phyloP scores from a whole-genome alignment of 1,284 basidiomycete species.

The Marasmius tenuissimus region DNA sequence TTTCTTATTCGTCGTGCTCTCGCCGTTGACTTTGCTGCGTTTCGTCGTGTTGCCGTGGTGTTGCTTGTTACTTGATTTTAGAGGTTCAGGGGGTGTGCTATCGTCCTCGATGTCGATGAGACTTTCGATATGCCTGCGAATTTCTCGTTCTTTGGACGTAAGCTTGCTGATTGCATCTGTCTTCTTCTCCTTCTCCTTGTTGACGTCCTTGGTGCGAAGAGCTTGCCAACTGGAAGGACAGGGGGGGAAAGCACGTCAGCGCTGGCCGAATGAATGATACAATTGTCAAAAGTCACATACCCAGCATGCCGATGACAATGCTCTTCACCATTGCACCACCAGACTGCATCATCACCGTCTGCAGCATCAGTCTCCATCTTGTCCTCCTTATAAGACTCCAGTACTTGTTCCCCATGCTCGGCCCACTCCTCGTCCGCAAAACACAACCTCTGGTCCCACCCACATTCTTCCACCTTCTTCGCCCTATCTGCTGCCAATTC shows the following conservation, averaged over 20 bases:
- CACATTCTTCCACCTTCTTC: conserved; percentile 63
- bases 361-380: conserved; percentile 28
- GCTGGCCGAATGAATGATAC: conserved; percentile 6
- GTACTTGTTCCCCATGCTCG: conserved; percentile 59
- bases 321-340: conserved; percentile 74
- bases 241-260: background rate
- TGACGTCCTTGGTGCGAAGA: conserved; percentile 68
- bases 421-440: conserved; percentile 75
- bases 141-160: conserved; percentile 69
- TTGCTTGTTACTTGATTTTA: conserved; percentile 38
- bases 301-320: conserved; percentile 78
- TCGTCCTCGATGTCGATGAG: conserved; percentile 53
- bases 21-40: conserved; percentile 37
- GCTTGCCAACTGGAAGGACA: conserved; percentile 67
- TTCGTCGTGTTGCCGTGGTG: conserved; percentile 46
- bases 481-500: conserved; percentile 64
- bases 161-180: conserved; percentile 61
- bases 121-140: conserved; percentile 72
- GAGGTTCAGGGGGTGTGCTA: conserved; percentile 21
- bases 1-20: conserved; percentile 43
- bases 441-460: conserved; percentile 83
- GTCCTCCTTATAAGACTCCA: conserved; percentile 65
- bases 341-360: conserved; percentile 42
- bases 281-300: conserved; percentile 37
- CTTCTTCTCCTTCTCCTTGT: conserved; percentile 68